phyloP scores from a whole-genome alignment of 169 alveolate species.

The Plasmodium adleri region DNA sequence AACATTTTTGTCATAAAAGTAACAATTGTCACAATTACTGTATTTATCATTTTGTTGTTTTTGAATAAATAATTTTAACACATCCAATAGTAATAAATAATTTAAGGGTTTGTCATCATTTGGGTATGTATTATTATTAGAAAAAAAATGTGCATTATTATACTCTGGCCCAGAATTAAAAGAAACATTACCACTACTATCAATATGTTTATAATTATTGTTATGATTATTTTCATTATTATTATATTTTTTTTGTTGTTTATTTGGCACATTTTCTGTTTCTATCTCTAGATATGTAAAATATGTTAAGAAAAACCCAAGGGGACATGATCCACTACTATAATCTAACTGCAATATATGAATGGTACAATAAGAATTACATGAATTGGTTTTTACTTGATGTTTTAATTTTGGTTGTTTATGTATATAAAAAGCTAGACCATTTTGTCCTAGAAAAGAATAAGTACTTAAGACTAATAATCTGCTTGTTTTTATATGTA shows the following conservation, averaged over 20 bases:
- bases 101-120: conserved; percentile 30
- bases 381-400: not conserved
- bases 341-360: conserved; percentile 66
- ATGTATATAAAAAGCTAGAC: conserved; percentile 58
- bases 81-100: conserved; percentile 38
- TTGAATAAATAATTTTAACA: conserved; percentile 45
- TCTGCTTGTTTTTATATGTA: conserved; percentile 22
- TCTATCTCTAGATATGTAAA: conserved; percentile 55
- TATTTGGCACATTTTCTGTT: not conserved
- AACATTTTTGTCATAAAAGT: conserved; percentile 15
- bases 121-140: not conserved
- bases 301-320: conserved; percentile 50
- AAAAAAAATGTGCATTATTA: no score
- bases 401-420: conserved; percentile 26
- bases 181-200: no score
- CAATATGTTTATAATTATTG: not conserved
- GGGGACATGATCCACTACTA: conserved; percentile 64
- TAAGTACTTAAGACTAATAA: conserved; percentile 53
- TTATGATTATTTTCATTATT: conserved; percentile 5
- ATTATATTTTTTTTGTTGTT: not conserved
- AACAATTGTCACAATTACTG: conserved; percentile 1
- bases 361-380: conserved; percentile 3
- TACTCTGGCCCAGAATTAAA: no score
- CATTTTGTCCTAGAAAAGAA: conserved; percentile 49
- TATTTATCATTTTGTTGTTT: conserved; percentile 9